Evolutionary conservation across 2,329 filamentous ascomycete genomes (phyloP), one percentile per base, ranked within the genome.

Genomic region (Aspergillus tanneri): DNA sequence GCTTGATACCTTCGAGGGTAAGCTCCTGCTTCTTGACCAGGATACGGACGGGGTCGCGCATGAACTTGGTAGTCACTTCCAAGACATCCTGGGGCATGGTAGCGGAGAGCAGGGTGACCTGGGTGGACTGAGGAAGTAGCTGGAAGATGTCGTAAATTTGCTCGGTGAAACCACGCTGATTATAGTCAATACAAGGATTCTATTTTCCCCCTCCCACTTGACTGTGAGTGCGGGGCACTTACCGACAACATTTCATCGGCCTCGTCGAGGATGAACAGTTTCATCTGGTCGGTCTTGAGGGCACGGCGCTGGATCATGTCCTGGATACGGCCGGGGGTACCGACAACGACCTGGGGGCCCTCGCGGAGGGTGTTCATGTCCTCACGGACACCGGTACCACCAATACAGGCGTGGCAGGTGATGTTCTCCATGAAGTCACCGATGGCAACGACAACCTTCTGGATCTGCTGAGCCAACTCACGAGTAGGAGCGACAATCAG

Each of bases 71-170:
- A 71, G 93, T 99, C 71, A 99, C 91, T 81, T 99, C 93, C 54
- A 99, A 86, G 55, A 99, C 93, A 71, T 99, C 93, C 81, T 96
- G 90, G 68, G 93, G 93, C 86, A 99, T 95, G 74, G 93, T 99
- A 68, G 93, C 93, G 52, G 93, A 97, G 47, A 99, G 85, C 50
- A 99, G 88, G 62, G 97, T 92, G 61, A 99, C 93, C 83, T 99
- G 93, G 71, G 92, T 99, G 56, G 90, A 91, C 78, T 96, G 93
- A 49, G 93, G 93, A 46, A 99, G 87, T 54, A 96, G 88, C 79
- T 96, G 92, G 86, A 96, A 99, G 78, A 99, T 95, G 76, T 99
- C 93, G 83, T 99, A 99, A 80, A 99, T 99, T 81, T 99, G 93
- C 82, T 99, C 93, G 67, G 91, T 96, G 85, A 99, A 99, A 82